Conservation (phyloP, 352 stramenopile species). For the Phytophthora melonis region DNA sequence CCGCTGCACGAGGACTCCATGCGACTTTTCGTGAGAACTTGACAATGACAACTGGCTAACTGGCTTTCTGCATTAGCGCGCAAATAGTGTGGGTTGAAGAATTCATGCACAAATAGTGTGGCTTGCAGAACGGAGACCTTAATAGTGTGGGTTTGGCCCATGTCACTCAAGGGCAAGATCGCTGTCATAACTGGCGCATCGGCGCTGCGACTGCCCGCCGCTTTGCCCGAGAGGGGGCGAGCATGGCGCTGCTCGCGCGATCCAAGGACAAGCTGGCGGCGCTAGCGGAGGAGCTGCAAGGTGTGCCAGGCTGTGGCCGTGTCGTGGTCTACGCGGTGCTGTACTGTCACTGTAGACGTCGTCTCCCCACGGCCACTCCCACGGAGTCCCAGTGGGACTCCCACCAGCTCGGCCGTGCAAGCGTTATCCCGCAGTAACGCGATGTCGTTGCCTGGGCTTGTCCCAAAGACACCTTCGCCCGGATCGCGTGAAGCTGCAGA, state of each 20-base stretch:
- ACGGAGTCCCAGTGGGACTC: too few species aligned
- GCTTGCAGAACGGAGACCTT: too few species aligned
- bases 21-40: too few species aligned
- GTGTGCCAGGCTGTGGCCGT: constrained; percentile 6
- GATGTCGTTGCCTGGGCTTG: background rate
- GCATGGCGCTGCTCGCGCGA: constrained; percentile 28
- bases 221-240: constrained; percentile 28
- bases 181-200: constrained; percentile 40
- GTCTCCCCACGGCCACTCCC: too few species aligned
- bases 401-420: constrained; percentile 7
- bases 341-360: too few species aligned
- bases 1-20: too few species aligned
- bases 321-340: constrained; percentile 28
- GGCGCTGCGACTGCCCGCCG: constrained; percentile 30
- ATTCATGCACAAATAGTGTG: too few species aligned
- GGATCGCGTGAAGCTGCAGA: constrained; percentile 34
- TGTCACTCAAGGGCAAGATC: constrained; percentile 34
- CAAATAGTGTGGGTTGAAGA: too few species aligned
- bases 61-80: too few species aligned
- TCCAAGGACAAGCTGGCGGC: constrained; percentile 34
- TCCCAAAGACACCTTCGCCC: constrained; percentile 33
- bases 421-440: constrained; percentile 17
- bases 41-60: too few species aligned
- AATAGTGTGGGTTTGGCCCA: too few species aligned
- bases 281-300: constrained; percentile 26